Evolutionary conservation across 345 rosid species (phyloP), one percentile per base, ranked within the genome.

Genomic region (Syzygium aromaticum): DNA sequence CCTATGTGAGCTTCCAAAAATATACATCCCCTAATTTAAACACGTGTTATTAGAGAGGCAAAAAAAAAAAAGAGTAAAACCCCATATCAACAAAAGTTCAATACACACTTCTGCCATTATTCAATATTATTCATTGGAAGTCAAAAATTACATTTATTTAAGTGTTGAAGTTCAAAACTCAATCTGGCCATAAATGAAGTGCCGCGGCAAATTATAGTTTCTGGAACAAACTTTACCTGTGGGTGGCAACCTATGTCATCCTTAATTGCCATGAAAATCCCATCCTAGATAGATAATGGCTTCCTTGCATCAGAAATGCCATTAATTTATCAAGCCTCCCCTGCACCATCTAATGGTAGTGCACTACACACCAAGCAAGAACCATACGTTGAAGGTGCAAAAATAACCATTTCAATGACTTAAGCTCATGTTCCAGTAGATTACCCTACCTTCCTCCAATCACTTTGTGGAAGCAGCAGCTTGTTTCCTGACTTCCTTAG

Each of bases 191-290:
- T 33, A 33, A 3, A 33, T 33, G 3, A 33, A 33, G 38, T 33
- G 38, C 38, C 38, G 38, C 38, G 38, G 38, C 38, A 33, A 33
- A 33, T 33, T 33, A 33, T 33, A 33, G 38, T 33, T 33, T 33
- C 38, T 3, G 38, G 38, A 33, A 33, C 38, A 33, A 33, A 33
- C 38, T 33, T 33, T 33, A 33, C 38, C 38, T 94, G 91, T 11
- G 99, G 99, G 87, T 90, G 89, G 94, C 96, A 95, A 87, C 95
- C 97, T 86, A 96, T 96, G 88, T 96, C 99, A 86, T 96, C 99
- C 91, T 95, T 96, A 87, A 96, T 93, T 88, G 98, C 98, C 88
- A 96, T 90, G 89, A 96, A 95, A 90, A 95, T 92, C 53, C 99
- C 99, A 88, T 95, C 99, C 90, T 94, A 89, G 87, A 94, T 86